Percentiles rank a stretch among this genome's conserved stretches.
Evolutionary conservation across 805 yeast genomes (phyloP).

Genomic region (Metschnikowia baotianmanensis): DNA sequence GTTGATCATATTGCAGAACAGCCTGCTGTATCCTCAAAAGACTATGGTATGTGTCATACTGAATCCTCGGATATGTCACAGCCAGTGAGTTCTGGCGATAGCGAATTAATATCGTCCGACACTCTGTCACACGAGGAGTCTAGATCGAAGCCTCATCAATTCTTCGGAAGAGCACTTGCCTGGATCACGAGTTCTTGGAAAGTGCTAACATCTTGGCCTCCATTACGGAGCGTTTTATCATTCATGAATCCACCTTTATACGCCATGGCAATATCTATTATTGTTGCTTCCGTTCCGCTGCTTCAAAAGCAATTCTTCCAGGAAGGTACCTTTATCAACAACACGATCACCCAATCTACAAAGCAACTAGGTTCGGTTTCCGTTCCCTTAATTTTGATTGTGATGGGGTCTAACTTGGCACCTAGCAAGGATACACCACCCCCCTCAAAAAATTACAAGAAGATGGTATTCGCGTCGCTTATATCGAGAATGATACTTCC

Average conservation of each 20-base stretch:
- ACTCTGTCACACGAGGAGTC: background rate
- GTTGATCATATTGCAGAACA: background rate
- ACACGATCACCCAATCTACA: slow-evolving; percentile 63
- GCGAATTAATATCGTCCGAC: too few relatives aligned
- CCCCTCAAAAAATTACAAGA: slow-evolving; percentile 57
- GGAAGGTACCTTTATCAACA: slow-evolving; percentile 56
- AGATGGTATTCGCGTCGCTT: slow-evolving; percentile 65
- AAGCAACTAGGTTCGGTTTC: slow-evolving; percentile 70
- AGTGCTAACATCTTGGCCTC: slow-evolving; percentile 8
- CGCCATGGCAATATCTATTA: slow-evolving; percentile 66
- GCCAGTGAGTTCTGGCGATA: too few relatives aligned
- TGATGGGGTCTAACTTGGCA: slow-evolving; percentile 73
- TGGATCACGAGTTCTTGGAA: slow-evolving; percentile 4
- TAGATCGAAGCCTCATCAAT: background rate
- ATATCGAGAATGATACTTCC: slow-evolving; percentile 78
- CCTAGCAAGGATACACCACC: slow-evolving; percentile 70
- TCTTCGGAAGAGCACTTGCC: background rate
- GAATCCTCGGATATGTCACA: background rate
- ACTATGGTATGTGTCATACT: background rate
- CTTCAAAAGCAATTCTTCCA: slow-evolving; percentile 57
- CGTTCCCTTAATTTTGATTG: slow-evolving; percentile 72
- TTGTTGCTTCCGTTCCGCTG: slow-evolving; percentile 65
- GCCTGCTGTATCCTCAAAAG: background rate
- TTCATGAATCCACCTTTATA: slow-evolving; percentile 82
- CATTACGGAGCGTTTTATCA: slow-evolving; percentile 26